A percentile compares a stretch with the other conserved stretches of the same genome.
These are phyloP conservation scores for Dactylellina parvicollis DNA, from an alignment of 2,329 filamentous ascomycete species.

Conservation along the genomic window DNA sequence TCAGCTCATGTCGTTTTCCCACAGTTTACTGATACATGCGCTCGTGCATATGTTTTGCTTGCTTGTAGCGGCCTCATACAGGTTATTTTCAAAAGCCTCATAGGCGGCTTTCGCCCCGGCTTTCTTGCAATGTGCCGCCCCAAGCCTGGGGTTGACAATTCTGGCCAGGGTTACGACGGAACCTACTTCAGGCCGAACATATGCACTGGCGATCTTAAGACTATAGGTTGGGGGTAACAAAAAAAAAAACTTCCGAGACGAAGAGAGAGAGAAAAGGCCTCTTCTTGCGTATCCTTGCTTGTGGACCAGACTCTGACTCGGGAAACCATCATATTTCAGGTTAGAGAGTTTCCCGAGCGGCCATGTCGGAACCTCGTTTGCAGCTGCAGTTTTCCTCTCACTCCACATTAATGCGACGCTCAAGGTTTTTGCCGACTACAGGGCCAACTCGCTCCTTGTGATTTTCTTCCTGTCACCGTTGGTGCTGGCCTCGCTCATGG, in stretches of 20 bases:
- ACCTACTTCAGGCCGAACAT: slow-evolving; percentile 29
- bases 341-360: slow-evolving; percentile 41
- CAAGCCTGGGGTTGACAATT: slow-evolving; percentile 16
- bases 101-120: slow-evolving; percentile 21
- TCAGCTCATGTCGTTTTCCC: too few species aligned
- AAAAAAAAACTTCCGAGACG: slow-evolving; percentile 36
- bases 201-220: slow-evolving; percentile 47
- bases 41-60: not conserved
- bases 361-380: slow-evolving; percentile 36
- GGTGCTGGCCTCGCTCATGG: slow-evolving; percentile 21
- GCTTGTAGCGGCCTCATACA: slow-evolving; percentile 26
- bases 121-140: slow-evolving; percentile 36
- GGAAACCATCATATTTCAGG: slow-evolving; percentile 10
- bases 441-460: slow-evolving; percentile 24
- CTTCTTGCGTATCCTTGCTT: not conserved
- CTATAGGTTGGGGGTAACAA: slow-evolving; percentile 35
- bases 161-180: slow-evolving; percentile 31
- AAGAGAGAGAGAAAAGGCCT: not conserved
- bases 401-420: slow-evolving; percentile 31
- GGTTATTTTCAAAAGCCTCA: slow-evolving; percentile 20
- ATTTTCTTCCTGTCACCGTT: slow-evolving; percentile 26
- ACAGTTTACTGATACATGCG: slow-evolving; percentile 12
- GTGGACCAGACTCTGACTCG: slow-evolving; percentile 12
- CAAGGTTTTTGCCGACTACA: slow-evolving; percentile 35
- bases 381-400: slow-evolving; percentile 32